These are phyloP conservation scores for Microcyclosporella mali DNA, from an alignment of 2,329 filamentous ascomycete genomes.

Conservation along the genomic window DNA sequence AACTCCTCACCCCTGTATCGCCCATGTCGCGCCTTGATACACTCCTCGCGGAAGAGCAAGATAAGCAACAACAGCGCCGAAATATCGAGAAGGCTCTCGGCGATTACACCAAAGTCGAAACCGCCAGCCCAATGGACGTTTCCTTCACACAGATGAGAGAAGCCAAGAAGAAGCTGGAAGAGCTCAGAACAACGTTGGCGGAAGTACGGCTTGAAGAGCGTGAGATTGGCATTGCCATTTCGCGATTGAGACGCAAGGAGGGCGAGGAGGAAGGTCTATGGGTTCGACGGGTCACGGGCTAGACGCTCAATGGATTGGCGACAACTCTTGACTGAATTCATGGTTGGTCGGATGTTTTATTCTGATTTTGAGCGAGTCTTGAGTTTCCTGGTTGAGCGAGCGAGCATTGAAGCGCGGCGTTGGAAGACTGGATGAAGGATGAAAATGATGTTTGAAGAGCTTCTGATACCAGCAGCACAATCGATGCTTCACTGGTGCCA, in stretches of 20 bases:
- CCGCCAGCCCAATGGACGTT: conserved; percentile 59
- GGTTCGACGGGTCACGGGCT: conserved; percentile 65
- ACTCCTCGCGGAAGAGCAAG: conserved; percentile 60
- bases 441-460: background rate
- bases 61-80: conserved; percentile 59
- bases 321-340: background rate
- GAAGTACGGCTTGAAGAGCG: conserved; percentile 72
- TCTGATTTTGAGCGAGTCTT: background rate
- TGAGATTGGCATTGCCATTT: conserved; percentile 68
- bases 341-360: background rate
- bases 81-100: conserved; percentile 68
- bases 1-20: conserved; percentile 29
- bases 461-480: background rate
- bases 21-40: conserved; percentile 50
- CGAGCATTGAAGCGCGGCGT: conserved; percentile 1
- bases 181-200: conserved; percentile 59
- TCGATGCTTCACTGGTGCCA: too few species aligned
- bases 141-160: conserved; percentile 52
- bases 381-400: background rate
- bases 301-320: background rate
- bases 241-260: conserved; percentile 68
- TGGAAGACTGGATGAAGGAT: background rate
- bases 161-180: conserved; percentile 59
- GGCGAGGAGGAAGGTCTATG: conserved; percentile 64
- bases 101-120: conserved; percentile 71